These are phyloP conservation scores for Hypholoma fasciculare DNA, from an alignment of 768 basidiomycete species.

Conservation along the genomic window DNA sequence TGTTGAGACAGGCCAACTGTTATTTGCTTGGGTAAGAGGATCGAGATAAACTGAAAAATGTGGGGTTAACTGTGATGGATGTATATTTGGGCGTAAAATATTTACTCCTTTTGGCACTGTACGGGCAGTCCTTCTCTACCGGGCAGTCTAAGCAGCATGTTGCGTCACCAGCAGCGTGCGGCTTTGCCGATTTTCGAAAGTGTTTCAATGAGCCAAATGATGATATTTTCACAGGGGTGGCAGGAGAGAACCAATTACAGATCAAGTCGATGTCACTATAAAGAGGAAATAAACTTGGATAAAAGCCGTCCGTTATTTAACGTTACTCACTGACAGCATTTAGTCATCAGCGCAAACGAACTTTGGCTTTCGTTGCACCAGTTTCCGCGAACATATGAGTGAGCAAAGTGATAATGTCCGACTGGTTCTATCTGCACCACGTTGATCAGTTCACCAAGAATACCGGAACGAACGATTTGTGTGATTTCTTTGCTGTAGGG, in stretches of 20 bases:
- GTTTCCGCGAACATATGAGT: conserved; percentile 84
- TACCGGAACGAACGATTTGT: conserved; percentile 66
- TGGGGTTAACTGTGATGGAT: background rate
- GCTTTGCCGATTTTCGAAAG: conserved; percentile 75
- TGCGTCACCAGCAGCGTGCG: conserved; percentile 62
- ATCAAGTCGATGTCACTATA: conserved; percentile 82
- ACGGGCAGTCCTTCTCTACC: conserved; percentile 71
- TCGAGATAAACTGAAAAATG: conserved; percentile 71
- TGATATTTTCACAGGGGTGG: conserved; percentile 66
- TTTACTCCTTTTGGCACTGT: conserved; percentile 85
- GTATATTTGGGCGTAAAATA: background rate
- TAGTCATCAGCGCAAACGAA: conserved; percentile 85
- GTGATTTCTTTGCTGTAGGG: conserved; percentile 76
- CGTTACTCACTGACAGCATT: conserved; percentile 79
- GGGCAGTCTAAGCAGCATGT: conserved; percentile 79
- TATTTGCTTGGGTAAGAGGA: conserved; percentile 55
- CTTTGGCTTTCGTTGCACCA: conserved; percentile 72
- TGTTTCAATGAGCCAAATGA: conserved; percentile 88
- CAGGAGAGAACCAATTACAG: conserved; percentile 74
- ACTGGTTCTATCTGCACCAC: conserved; percentile 85
- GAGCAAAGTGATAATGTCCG: conserved; percentile 87
- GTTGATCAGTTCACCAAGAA: conserved; percentile 78
- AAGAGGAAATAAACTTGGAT: conserved; percentile 3
- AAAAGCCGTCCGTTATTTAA: background rate
- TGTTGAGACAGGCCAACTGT: conserved; percentile 64